phyloP scores from a whole-genome alignment of 768 basidiomycete genomes.

The Austroboletus eburneus region DNA sequence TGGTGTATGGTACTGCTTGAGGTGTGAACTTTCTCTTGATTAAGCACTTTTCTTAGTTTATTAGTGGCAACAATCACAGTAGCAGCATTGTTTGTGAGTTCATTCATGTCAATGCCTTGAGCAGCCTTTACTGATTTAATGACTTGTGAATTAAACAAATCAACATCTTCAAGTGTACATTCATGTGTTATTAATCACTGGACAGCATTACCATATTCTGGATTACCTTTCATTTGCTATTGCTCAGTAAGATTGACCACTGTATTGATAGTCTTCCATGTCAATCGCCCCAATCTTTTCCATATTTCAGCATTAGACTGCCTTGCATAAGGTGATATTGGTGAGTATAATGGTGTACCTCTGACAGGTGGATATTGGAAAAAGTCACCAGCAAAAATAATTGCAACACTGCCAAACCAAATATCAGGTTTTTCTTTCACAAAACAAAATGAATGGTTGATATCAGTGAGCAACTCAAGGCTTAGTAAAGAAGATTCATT shows the following conservation, averaged over 20 bases:
- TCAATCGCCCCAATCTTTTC: neutral
- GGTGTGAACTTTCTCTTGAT: neutral
- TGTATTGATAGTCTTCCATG: neutral
- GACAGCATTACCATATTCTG: neutral
- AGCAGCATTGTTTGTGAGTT: too few relatives aligned
- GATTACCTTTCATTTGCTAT: neutral
- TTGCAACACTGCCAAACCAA: conserved; percentile 29
- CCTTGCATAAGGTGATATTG: conserved; percentile 12
- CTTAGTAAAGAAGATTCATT: neutral
- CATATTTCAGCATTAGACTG: neutral
- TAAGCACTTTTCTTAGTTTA: neutral
- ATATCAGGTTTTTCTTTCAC: conserved; percentile 19
- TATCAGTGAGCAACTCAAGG: neutral
- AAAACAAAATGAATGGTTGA: conserved; percentile 27
- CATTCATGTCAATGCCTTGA: too few relatives aligned
- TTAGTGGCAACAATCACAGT: conserved; percentile 2
- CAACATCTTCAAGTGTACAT: neutral
- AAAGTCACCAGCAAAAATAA: conserved; percentile 35
- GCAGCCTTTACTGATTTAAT: too few relatives aligned
- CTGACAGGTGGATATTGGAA: conserved; percentile 31
- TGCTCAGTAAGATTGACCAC: neutral
- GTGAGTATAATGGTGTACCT: conserved; percentile 24
- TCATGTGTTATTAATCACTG: neutral
- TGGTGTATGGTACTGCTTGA: too few relatives aligned
- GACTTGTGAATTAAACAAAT: neutral